Base-by-base conservation (phyloP, 345 rosid genomes). In the Populus tremula region DNA sequence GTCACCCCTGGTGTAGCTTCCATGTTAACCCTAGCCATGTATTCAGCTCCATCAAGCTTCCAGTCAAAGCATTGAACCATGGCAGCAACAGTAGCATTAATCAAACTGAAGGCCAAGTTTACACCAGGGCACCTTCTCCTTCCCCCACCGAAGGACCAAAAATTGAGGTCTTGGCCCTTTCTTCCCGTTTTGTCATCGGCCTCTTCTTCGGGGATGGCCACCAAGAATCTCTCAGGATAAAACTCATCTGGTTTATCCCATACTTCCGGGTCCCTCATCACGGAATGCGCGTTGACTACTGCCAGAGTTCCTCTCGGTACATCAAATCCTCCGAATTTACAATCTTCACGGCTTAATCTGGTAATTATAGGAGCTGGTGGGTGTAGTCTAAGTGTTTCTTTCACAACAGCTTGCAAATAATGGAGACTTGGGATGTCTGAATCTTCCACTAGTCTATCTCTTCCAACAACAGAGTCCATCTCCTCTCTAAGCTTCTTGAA, bases 1-100 rank as follows among this genome's bases (percentile, higher is more conserved):
- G 68, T 29, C 85, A 83, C 21, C 8, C 84, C 82, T 39, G 74
- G 35, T 54, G 77, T 70, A 62, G 78, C 86, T 47, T 84, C 70
- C 87, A 81, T 81, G 53, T 73, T 73, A 74, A 81, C 72, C 27
- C 71, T 74, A 11, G 14, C 53, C 2, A 8, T 39, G 43, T 62
- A 41, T 23, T 13, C 79, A 56, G 41, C 61, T 53, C 43, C 59
- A 39, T 18, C 33, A 13, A 29, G 4, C 67, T 70, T 41, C 49
- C 47, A 72, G 54, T 72, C 75, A 72, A 72, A 43, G 73, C 81
- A 72, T 38, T 78, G 81, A 72, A 78, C 77, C 73, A 78, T 54
- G 31, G 75, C 45, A 0, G 73, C 73, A 33, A 76, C 25, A 23
- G 25, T 56, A 33, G 36, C 10, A 23, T 68, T 33, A 68, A 68